These are phyloP conservation scores for Fennellomyces sp. DNA, from an alignment of 371 early-diverging fungal genomes.

Conservation along the genomic window DNA sequence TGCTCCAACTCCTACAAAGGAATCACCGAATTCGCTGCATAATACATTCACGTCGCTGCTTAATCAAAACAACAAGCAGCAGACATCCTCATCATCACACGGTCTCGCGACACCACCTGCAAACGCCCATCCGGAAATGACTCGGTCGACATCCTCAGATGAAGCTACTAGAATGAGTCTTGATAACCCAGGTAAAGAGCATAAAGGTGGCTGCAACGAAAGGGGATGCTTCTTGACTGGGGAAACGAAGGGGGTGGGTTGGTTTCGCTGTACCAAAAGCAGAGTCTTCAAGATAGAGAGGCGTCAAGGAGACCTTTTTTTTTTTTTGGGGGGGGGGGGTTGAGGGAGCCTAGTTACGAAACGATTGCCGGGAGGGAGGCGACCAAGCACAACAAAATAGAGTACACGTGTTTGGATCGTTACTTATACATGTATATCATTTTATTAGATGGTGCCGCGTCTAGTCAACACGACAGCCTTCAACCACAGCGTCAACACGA, in stretches of 20 bases:
- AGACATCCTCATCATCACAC: background rate
- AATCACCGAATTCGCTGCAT: slow-evolving; percentile 11
- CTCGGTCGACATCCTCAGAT: slow-evolving; percentile 14
- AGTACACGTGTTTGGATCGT: too few species aligned
- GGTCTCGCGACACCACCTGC: slow-evolving; percentile 15
- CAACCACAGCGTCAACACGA: background rate
- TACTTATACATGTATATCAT: too few species aligned
- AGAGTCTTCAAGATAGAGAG: background rate
- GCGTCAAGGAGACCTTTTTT: background rate
- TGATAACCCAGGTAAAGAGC: slow-evolving; percentile 16
- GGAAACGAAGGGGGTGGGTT: background rate
- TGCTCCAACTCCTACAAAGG: slow-evolving; percentile 15
- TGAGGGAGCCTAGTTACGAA: background rate
- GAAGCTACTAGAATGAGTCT: slow-evolving; percentile 28
- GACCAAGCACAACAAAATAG: too few species aligned
- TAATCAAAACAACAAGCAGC: slow-evolving; percentile 5
- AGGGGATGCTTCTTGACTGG: background rate
- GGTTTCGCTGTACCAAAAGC: too few species aligned
- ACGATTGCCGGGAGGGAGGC: too few species aligned
- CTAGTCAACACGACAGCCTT: background rate
- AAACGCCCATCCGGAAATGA: slow-evolving; percentile 11
- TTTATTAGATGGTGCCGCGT: too few species aligned
- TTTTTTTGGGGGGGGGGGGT: background rate
- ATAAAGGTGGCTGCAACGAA: background rate
- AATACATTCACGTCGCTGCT: slow-evolving; percentile 4